phyloP scores from a whole-genome alignment of 2,329 filamentous ascomycete species.

The Sporothrix euskadiensis region DNA sequence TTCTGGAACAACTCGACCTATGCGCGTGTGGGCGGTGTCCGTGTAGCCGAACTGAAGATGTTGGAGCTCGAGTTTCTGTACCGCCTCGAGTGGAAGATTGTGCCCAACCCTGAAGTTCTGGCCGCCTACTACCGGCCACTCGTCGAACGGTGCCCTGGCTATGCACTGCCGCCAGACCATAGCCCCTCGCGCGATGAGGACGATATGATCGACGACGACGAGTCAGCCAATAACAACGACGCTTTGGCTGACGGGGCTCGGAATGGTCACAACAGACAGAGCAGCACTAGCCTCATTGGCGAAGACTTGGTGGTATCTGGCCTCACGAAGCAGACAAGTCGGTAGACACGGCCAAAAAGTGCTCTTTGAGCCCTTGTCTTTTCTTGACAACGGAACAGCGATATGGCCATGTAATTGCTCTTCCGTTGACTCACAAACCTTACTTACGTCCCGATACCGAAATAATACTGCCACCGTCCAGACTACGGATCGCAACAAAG shows the following conservation, averaged over 20 bases:
- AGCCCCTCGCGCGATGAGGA: conserved; percentile 33
- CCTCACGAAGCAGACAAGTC: conserved; percentile 15
- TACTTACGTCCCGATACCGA: too few relatives aligned
- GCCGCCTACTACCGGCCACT: conserved; percentile 91
- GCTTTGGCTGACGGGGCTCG: conserved; percentile 4
- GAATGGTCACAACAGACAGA: conserved; percentile 21
- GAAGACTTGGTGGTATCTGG: conserved; percentile 28
- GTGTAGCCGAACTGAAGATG: conserved; percentile 82
- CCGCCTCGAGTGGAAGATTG: conserved; percentile 92
- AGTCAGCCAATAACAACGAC: conserved; percentile 35
- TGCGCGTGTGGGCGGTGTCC: conserved; percentile 88
- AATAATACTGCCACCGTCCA: background rate
- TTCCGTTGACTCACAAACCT: background rate
- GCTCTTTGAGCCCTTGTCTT: background rate
- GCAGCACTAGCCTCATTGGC: conserved; percentile 30
- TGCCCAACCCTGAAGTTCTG: conserved; percentile 89
- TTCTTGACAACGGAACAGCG: background rate
- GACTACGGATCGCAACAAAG: background rate
- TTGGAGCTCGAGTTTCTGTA: conserved; percentile 92
- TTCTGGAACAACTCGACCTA: conserved; percentile 99
- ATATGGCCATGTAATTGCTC: background rate
- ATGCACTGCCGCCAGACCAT: conserved; percentile 50
- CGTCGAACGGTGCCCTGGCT: conserved; percentile 65
- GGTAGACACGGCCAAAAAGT: background rate
- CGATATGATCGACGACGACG: conserved; percentile 39